Evolutionary conservation across 2,329 filamentous ascomycete genomes (phyloP).

Genomic region (Seiridium cupressi): DNA sequence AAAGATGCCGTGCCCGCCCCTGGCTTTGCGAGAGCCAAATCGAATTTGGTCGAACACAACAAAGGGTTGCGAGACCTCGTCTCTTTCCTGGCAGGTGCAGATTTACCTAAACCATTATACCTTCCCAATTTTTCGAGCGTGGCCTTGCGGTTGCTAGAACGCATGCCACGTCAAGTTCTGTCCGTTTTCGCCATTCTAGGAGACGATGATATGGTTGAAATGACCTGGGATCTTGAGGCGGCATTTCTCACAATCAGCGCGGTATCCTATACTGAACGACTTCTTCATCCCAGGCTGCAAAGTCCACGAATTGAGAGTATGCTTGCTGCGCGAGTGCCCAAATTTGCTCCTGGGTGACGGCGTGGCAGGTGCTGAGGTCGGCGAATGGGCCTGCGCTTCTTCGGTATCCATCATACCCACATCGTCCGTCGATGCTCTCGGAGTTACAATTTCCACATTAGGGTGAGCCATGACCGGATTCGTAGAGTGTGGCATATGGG

Average conservation of each 20-base stretch:
- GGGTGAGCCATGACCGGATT: constrained; percentile 33
- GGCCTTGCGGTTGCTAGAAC: not conserved
- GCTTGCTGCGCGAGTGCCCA: constrained; percentile 57
- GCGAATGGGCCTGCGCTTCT: constrained; percentile 21
- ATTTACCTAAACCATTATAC: too few relatives aligned
- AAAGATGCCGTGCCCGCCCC: too few relatives aligned
- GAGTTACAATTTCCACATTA: constrained; percentile 30
- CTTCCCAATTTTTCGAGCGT: not conserved
- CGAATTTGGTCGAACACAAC: too few relatives aligned
- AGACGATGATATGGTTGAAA: constrained; percentile 76
- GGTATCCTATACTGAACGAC: constrained; percentile 75
- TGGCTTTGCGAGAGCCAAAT: too few relatives aligned
- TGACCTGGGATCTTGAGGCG: constrained; percentile 72
- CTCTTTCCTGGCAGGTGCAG: too few relatives aligned
- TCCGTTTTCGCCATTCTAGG: constrained; percentile 35
- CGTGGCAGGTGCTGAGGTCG: constrained; percentile 31
- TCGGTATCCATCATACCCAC: constrained; percentile 33
- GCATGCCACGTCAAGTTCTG: not conserved
- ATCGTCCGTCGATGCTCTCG: constrained; percentile 20
- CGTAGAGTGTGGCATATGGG: constrained; percentile 31
- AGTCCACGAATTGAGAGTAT: constrained; percentile 61
- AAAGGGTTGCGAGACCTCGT: too few relatives aligned
- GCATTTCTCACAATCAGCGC: constrained; percentile 77
- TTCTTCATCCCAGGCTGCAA: constrained; percentile 64
- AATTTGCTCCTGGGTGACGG: constrained; percentile 49